Base-by-base conservation (phyloP, 768 basidiomycete species). In the Boletales sp. region DNA sequence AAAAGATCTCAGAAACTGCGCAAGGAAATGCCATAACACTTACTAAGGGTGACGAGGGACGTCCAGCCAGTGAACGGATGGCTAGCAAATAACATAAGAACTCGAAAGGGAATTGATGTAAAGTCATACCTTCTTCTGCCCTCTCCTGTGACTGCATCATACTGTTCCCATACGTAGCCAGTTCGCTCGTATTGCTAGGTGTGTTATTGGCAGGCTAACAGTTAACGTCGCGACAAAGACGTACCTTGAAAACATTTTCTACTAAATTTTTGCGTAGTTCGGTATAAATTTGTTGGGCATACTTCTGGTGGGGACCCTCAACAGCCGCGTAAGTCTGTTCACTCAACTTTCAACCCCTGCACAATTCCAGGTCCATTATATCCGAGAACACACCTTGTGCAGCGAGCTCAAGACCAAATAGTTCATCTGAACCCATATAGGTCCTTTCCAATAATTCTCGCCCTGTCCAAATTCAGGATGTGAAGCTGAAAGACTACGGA, bases 61-160 rank as follows among this genome's bases (percentile, higher is more conserved):
- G 94, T 94, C 94, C 94, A 96, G 10, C 94, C 94, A 11, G 94
- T 96, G 72, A 97, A 98, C 0, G 94, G 94, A 68, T 95, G 92
- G 60, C 94, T 94, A 60, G 41, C 46, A 50, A 25, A 37, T 15
- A 44, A 41, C 18, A 41, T 54, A 33, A 61, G 28, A 13, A 56
- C 19, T 32, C 44, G 43, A 7, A 17, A 45, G 41, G 38, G 33
- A 35, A 49, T 53, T n/a, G 25, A n/a, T 15, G 37, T 35, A 17
- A 18, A 35, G 41, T 59, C 75, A n/a, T 53, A 87, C 90, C 91
- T 95, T 73, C 94, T 71, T 64, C 77, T 77, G 2, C 94, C 94
- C 64, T 91, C 80, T 15, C 94, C 94, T 14, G 82, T 89, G 4
- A 74, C 66, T 1, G 92, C 74, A 66, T 97, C 87, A 65, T 97